Conservation (phyloP, 805 yeast genomes). For the Suhomyces pyralidae region DNA sequence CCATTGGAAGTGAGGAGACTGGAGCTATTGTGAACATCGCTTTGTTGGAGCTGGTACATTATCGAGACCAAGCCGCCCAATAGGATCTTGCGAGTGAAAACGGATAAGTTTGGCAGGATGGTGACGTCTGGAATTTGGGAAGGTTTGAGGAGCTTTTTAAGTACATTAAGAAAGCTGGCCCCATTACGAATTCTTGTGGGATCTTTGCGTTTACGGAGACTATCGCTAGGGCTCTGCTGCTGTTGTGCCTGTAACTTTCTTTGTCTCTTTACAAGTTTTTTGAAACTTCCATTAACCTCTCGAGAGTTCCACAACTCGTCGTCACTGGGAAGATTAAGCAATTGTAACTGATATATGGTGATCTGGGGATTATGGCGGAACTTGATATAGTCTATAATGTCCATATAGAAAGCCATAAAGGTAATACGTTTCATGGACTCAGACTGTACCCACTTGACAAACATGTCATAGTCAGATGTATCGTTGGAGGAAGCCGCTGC, state of each 20-base stretch:
- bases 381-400: conserved; percentile 72
- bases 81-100: conserved; percentile 65
- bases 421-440: conserved; percentile 79
- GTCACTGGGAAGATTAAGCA: conserved; percentile 41
- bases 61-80: conserved; percentile 66
- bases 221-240: not conserved
- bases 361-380: conserved; percentile 66
- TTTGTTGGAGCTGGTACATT: conserved; percentile 69
- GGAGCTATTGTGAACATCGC: conserved; percentile 57
- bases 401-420: conserved; percentile 77
- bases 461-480: conserved; percentile 32
- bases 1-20: conserved; percentile 25
- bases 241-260: conserved; percentile 20
- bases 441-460: conserved; percentile 72
- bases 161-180: conserved; percentile 48
- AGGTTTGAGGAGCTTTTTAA: conserved; percentile 57
- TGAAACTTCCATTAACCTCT: conserved; percentile 39
- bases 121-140: conserved; percentile 27
- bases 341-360: conserved; percentile 36
- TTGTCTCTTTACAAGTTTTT: conserved; percentile 36
- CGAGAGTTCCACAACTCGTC: conserved; percentile 40
- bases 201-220: conserved; percentile 4
- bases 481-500: conserved; percentile 11
- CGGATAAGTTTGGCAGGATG: conserved; percentile 16
- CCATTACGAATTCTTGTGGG: conserved; percentile 10